Evolutionary conservation across 441 rosid species (phyloP).

Genomic region (Euphorbia celastroides): DNA sequence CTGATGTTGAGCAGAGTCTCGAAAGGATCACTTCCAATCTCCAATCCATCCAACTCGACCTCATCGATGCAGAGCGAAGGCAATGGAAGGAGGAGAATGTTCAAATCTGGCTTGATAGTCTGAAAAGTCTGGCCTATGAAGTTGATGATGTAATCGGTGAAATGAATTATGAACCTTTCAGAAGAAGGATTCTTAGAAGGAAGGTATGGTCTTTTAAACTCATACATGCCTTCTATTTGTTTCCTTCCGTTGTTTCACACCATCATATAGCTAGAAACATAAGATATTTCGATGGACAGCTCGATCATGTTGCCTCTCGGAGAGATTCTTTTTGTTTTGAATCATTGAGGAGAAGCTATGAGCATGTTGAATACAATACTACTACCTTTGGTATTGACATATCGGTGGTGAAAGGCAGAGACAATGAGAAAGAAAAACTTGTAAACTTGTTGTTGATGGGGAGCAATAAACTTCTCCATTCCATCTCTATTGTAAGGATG

Average conservation of each 20-base stretch:
- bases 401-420: neutral
- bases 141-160: conserved; percentile 3
- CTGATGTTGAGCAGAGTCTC: neutral
- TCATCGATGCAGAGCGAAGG: conserved; percentile 22
- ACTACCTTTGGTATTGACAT: neutral
- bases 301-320: neutral
- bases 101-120: neutral
- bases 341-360: neutral
- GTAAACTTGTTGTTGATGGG: neutral
- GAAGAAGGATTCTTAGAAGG: neutral
- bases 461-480: neutral
- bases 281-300: neutral
- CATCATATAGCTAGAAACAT: neutral
- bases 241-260: neutral
- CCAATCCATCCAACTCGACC: neutral
- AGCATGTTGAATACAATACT: neutral
- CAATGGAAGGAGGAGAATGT: conserved; percentile 12
- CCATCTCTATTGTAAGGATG: neutral
- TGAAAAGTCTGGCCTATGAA: conserved; percentile 6
- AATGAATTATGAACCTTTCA: neutral
- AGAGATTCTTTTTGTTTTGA: too few species aligned
- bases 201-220: too few species aligned
- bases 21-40: neutral
- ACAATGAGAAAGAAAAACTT: neutral
- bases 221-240: too few species aligned